These are phyloP conservation scores for Yamadazyma olivae DNA, from an alignment of 805 yeast genomes.

Conservation along the genomic window DNA sequence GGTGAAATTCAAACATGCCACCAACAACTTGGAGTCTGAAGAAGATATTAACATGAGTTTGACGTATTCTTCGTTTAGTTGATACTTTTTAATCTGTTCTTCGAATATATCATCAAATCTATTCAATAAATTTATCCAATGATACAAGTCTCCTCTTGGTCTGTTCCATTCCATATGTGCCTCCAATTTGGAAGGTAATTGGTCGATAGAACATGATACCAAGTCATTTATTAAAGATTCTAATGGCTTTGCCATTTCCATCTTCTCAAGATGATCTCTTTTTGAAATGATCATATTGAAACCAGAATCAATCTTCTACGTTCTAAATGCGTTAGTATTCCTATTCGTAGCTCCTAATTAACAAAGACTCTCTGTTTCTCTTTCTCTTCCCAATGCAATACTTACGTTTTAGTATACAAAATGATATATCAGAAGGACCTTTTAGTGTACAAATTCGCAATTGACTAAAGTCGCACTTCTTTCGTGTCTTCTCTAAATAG, in stretches of 20 bases:
- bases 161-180: slow-evolving; percentile 51
- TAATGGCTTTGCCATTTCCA: slow-evolving; percentile 28
- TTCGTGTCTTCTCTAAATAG: too few species aligned
- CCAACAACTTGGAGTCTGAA: slow-evolving; percentile 46
- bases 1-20: slow-evolving; percentile 60
- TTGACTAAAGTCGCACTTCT: too few species aligned
- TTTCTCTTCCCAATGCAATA: too few species aligned
- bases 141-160: slow-evolving; percentile 65
- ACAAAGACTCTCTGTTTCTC: too few species aligned
- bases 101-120: slow-evolving; percentile 70
- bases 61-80: slow-evolving; percentile 44
- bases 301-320: too few species aligned
- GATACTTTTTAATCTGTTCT: slow-evolving; percentile 50
- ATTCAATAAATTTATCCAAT: slow-evolving; percentile 77
- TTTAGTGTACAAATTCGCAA: too few species aligned
- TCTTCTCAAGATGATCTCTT: slow-evolving; percentile 24
- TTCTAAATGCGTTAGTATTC: too few species aligned
- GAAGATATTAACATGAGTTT: slow-evolving; percentile 43
- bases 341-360: too few species aligned
- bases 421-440: too few species aligned
- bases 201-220: slow-evolving; percentile 29
- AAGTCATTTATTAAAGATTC: slow-evolving; percentile 35
- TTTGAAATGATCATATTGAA: slow-evolving; percentile 30
- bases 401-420: too few species aligned
- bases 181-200: slow-evolving; percentile 39